Evolutionary conservation across 108 stramenopile species (phyloP), one percentile per base, ranked within the genome.

Genomic region (Skeletonema potamos): DNA sequence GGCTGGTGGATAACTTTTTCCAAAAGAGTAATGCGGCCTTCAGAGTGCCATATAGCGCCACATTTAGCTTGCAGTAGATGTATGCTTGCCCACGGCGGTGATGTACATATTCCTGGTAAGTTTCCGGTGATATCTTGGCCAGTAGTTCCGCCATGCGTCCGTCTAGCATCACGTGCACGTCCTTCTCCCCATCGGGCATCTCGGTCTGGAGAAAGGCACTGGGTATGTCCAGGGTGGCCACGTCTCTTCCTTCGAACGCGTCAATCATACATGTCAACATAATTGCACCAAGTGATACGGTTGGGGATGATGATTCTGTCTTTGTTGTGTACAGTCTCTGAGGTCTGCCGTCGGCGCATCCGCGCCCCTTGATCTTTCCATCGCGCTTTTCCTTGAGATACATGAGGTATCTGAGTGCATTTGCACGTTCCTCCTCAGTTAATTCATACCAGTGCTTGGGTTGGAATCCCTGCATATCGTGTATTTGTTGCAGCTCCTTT

Each of bases 401-500:
- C 66, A 78, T 77, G 20, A 83, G 76, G 26, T 37, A 70, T 46
- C 12, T 41, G 20, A 85, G 60, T 0, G 80, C 60, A 22, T 27
- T 41, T 22, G 13, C 51, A 18, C 29, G 48, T 18, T 86, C 46
- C 30, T 81, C 72, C 26, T 37, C 22, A 1, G 77, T 76, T 2
- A 84, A 6, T 3, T 46, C 44, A 6, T 61, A 56, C n/a, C 58
- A 30, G 28, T 79, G 54, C 11, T 55, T 27, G 1, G 82, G 74
- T 18, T 60, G 54, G 37, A 74, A 74, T 1, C 54, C 62, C 4
- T 70, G 32, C 46, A 76, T 51, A 33, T 73, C 62, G 15, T 80
- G 61, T n/a, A 84, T 57, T 57, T 85, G 82, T 20, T 77, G 46
- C 26, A 88, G 44, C 54, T 88, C 87, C n/a, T 74, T 75, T 4